Base-by-base conservation (phyloP, 257 asterid species). In the Datura wrightii region DNA sequence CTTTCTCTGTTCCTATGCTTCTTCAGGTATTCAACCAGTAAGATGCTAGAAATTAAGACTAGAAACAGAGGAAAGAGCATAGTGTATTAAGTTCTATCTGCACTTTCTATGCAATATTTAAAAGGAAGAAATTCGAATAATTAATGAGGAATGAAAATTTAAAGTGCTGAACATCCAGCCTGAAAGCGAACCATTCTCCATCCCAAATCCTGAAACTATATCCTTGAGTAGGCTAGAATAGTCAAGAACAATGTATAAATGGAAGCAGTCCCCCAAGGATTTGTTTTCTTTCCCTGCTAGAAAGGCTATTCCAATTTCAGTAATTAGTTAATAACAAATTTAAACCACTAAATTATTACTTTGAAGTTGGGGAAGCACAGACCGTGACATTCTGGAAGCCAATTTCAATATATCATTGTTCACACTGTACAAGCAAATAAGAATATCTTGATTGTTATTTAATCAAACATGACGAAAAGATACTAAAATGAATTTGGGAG, bases 291-390 rank as follows among this genome's bases (percentile, higher is more conserved):
- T 24, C 1, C 80, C 7, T 48, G 59, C 37, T 74, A 34, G 60
- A 3, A 74, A 74, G 42, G 80, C 13, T 48, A 24, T 52, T 74
- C 59, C 60, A 74, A 48, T 48, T 48, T 74, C 58, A 46, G 58
- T 74, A 74, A 72, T 3, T 10, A 48, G 19, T 74, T 74, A 36
- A 13, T 24, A 48, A 48, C 80, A 24, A 11, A 48, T 24, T 48
- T 74, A 74, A 46, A 31, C 39, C 44, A 74, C 59, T 48, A 37
- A 14, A 13, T 16, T 74, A 48, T 19, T 74, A 48, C 46, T 69
- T 74, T 48, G 80, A 74, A 74, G 54, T 24, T 48, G 60, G 13
- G n/a, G 59, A 48, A 74, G 56, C 41, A 48, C 80, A 46, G 48
- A 24, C 41, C 48, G 13, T 11, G 59, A 46, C 55, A 74, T 13